These are phyloP conservation scores for Paraconiothyrium sp. DNA, from an alignment of 2,329 filamentous ascomycete genomes.

Conservation along the genomic window DNA sequence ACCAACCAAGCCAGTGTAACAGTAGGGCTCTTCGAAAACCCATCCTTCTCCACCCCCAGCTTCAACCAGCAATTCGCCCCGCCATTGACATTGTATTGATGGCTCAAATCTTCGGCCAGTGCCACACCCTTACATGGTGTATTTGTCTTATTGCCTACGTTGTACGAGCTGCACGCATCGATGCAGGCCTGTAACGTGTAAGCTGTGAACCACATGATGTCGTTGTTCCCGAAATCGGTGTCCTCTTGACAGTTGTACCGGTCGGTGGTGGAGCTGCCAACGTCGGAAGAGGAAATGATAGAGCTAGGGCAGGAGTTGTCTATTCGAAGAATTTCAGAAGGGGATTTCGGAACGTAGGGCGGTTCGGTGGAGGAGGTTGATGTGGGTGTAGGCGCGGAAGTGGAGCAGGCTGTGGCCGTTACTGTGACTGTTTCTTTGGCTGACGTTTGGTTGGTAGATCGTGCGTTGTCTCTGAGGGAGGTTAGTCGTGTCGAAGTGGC, in stretches of 20 bases:
- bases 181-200: conserved; percentile 20
- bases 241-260: conserved; percentile 9
- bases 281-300: not conserved
- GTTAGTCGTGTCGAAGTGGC: not conserved
- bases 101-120: conserved; percentile 2
- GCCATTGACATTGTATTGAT: conserved; percentile 4
- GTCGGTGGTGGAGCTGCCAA: not conserved
- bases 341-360: not conserved
- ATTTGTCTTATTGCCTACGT: not conserved
- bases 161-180: conserved; percentile 18
- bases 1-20: not conserved
- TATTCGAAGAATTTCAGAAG: conserved; percentile 2
- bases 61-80: conserved; percentile 25
- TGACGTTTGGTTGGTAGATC: not conserved
- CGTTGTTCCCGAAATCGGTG: conserved; percentile 1
- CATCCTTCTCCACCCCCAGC: not conserved
- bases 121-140: conserved; percentile 13
- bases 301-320: conserved; percentile 10
- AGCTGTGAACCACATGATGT: conserved; percentile 18
- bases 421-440: conserved; percentile 5
- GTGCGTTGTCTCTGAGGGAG: not conserved
- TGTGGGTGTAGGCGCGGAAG: not conserved
- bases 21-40: not conserved
- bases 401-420: not conserved
- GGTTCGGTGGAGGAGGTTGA: not conserved